A percentile compares a stretch with the other conserved stretches of the same genome.
Evolutionary conservation across 345 rosid species (phyloP).

Genomic region (Odontarrhena argentea): DNA sequence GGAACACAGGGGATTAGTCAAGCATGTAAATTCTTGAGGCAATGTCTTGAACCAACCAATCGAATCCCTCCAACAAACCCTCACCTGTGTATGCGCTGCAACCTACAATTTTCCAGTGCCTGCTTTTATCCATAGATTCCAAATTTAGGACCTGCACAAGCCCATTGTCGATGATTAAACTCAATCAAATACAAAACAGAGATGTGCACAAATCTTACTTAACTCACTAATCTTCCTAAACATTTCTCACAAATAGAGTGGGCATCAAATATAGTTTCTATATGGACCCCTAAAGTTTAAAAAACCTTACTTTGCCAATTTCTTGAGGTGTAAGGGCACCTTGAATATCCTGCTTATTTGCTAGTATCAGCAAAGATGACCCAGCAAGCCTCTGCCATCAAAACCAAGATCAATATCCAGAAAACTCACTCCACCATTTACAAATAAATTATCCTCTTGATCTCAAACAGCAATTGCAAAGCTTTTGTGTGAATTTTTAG

Average conservation of each 20-base stretch:
- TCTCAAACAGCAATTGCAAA: neutral
- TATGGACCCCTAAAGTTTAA: neutral
- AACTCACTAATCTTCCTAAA: neutral
- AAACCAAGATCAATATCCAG: conserved; percentile 16
- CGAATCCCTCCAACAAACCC: conserved; percentile 83
- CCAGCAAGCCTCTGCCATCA: conserved; percentile 79
- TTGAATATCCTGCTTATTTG: conserved; percentile 90
- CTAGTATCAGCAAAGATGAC: conserved; percentile 82
- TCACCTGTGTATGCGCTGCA: conserved; percentile 90
- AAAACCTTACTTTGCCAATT: conserved; percentile 69
- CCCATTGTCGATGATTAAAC: conserved; percentile 4
- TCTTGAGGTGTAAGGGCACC: conserved; percentile 84
- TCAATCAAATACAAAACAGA: neutral
- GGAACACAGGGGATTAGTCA: conserved; percentile 43
- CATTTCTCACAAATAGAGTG: neutral
- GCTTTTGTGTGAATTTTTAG: neutral
- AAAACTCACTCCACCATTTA: conserved; percentile 1
- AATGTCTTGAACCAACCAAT: conserved; percentile 96
- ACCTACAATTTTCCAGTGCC: conserved; percentile 89
- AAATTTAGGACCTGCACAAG: conserved; percentile 66
- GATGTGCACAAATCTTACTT: neutral
- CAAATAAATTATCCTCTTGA: conserved; percentile 12
- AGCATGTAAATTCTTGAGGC: conserved; percentile 92
- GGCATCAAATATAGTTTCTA: neutral
- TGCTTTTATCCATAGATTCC: conserved; percentile 79